Evolutionary conservation across 495 filamentous ascomycete species (phyloP), one percentile per base, ranked within the genome.

Genomic region (Tuber magnatum): DNA sequence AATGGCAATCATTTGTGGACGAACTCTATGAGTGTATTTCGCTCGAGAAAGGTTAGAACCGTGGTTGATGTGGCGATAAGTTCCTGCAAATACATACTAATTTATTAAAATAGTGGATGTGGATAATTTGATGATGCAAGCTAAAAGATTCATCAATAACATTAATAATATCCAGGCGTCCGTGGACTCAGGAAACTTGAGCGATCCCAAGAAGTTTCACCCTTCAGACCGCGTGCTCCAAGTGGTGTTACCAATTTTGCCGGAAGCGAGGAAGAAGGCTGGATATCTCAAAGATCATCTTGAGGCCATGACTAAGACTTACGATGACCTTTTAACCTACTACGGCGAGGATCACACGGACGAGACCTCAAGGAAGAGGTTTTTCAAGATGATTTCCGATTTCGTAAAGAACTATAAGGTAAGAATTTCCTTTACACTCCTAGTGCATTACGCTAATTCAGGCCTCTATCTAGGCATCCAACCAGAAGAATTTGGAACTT

Each of bases 131-230:
- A 90, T 92, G 76, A 83, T 87, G 35, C 95, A 99, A 83, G 93
- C 95, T n/a, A 93, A 90, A 85, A 92, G 88, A 80, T 99, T 98
- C 84, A 94, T 97, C 76, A 91, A 93, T 83, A 98, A 96, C 83
- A 91, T 99, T 84, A 91, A 90, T 82, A 97, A 97, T 82, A 90
- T 98, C 61, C 95, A 99, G 83, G 87, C 87, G 80, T 94, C 93
- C 46, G 89, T 99, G 65, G 95, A 99, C 83, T 91, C 91, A 6
- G 95, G 95, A 75, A 99, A 97, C 83, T 87, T 99, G 72, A 97
- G 93, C 80, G 95, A 99, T 83, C 90, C 94, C 42, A 97, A 94
- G 88, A 97, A 95, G 80, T 99, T 99, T 86, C 95, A 99, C 81
- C 95, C 95, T 8, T 92, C 97, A 83, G 95, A 99, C 83, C 92